Evolutionary conservation across 2,329 filamentous ascomycete species (phyloP), one percentile per base, ranked within the genome.

Genomic region (Cadophora sp.): DNA sequence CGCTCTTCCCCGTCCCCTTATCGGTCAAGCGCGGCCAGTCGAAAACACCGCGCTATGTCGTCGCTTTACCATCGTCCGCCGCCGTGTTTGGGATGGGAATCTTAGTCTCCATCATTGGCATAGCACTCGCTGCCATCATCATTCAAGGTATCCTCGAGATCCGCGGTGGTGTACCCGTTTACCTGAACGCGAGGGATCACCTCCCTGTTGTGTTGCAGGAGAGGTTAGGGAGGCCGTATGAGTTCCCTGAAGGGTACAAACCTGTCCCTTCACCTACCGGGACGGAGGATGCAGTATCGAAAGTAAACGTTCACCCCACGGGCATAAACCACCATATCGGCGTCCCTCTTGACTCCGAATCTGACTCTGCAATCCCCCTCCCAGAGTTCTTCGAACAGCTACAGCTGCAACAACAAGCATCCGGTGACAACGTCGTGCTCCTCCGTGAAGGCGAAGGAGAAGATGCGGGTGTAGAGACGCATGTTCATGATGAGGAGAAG

Each of bases 141-240:
- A 69, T 75, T 14, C 77, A 79, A 71, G 71, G 68, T 4, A 48
- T 78, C 19, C 68, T 79, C 6, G 77, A 79, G 65, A 71, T 78
- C 22, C 68, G 74, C 31, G 76, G 76, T 3, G 68, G 65, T 11
- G 72, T 71, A 8, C 69, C 73, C 12, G 63, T 64, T 16, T 72
- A 72, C 24, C 65, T 79, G 0, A 71, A 73, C 19, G 73, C 73
- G 1, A 68, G 71, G 26, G 68, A 73, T 9, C 69, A 71, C 31
- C n/a, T 78, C 4, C 73, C 75, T 6, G 43, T 73, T 3, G 24
- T 67, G 1, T 68, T 71, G 43, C 76, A 77, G 65, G 73, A 77
- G 60, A 61, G 67, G 1, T 50, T 78, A 7, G 74, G 73, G 19
- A 68, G 69, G 56, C 75, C 76, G 5, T 77, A 75, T 43, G 68